Base-by-base conservation (phyloP, 306 rosid species). In the Pyrus betulifolia region DNA sequence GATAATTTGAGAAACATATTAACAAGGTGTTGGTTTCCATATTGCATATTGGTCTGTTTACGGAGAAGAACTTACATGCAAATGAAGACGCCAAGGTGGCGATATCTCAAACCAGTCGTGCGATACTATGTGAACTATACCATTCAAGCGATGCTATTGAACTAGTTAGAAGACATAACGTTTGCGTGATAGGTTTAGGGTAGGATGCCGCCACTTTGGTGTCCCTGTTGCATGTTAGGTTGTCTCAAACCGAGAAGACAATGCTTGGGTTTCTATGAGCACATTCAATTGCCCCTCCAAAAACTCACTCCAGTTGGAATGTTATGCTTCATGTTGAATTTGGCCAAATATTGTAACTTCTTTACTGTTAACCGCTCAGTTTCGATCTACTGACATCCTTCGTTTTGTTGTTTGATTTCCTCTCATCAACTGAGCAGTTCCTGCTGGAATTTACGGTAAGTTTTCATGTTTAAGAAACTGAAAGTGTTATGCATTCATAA, bases 361-460 rank as follows among this genome's bases (percentile, higher is more conserved):
- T 66, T 64, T 52, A 25, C 54, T 76, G 63, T 54, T 49, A 49
- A 31, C n/a, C 55, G 63, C 63, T 51, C 76, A 63, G 31, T 75
- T 67, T 69, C 23, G 42, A 54, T 44, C 55, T 76, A 64, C 79
- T 86, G 77, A 74, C 84, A 81, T 81, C n/a, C 22, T 81, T 60
- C 65, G 0, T 70, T 76, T 76, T 84, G 67, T 64, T 69, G 57
- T 64, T 74, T 81, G 67, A 21, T 67, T 33, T 70, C 54, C 52
- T 45, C 25, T 52, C 51, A n/a, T 49, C 74, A 52, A 35, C 70
- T 68, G 67, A 72, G 76, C 90, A 92, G 99, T 95, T 52, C 99
- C 99, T 30, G 97, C 99, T 71, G 97, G 97, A 80, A 95, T 95
- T 76, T 95, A 90, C 71, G 99, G 99, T 92, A 75, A 80, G 72